Evolutionary conservation across 805 yeast genomes (phyloP).

Genomic region (Ascoidea rubescens): DNA sequence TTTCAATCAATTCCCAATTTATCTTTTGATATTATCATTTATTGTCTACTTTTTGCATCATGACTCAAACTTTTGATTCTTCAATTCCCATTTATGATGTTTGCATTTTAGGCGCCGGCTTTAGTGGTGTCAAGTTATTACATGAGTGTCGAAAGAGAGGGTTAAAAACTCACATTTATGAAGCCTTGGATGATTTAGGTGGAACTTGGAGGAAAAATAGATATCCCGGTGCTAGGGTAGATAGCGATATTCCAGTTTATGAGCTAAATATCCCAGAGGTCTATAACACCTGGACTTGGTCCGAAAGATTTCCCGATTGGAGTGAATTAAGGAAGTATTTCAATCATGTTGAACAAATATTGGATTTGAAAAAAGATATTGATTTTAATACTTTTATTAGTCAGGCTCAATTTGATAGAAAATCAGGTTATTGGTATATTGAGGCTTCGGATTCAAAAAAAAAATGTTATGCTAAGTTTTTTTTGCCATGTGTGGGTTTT

Average conservation of each 20-base stretch:
- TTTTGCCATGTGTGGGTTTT: constrained; percentile 13
- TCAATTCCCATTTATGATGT: constrained; percentile 8
- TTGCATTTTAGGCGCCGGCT: constrained; percentile 12
- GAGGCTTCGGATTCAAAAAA: constrained; percentile 9
- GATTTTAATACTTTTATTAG: constrained; percentile 13
- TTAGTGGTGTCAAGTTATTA: constrained; percentile 10
- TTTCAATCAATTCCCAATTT: background rate
- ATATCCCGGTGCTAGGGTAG: constrained; percentile 17
- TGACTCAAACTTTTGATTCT: background rate
- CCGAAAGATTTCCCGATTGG: constrained; percentile 16
- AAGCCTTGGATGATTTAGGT: constrained; percentile 8
- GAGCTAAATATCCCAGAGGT: constrained; percentile 16
- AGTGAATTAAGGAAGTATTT: constrained; percentile 16
- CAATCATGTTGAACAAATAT: constrained; percentile 14
- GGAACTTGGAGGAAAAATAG: constrained; percentile 12
- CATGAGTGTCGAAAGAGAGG: constrained; percentile 10
- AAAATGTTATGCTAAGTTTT: constrained; percentile 6
- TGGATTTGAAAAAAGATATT: constrained; percentile 14
- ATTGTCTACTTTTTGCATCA: background rate
- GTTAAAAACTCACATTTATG: constrained; percentile 9
- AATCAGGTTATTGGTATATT: constrained; percentile 14
- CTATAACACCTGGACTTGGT: constrained; percentile 15
- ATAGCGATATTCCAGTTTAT: constrained; percentile 16
- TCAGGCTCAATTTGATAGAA: constrained; percentile 13
- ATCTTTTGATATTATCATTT: background rate